These are phyloP conservation scores for Scedosporium aurantiacum DNA, from an alignment of 2,329 filamentous ascomycete species.

Conservation along the genomic window DNA sequence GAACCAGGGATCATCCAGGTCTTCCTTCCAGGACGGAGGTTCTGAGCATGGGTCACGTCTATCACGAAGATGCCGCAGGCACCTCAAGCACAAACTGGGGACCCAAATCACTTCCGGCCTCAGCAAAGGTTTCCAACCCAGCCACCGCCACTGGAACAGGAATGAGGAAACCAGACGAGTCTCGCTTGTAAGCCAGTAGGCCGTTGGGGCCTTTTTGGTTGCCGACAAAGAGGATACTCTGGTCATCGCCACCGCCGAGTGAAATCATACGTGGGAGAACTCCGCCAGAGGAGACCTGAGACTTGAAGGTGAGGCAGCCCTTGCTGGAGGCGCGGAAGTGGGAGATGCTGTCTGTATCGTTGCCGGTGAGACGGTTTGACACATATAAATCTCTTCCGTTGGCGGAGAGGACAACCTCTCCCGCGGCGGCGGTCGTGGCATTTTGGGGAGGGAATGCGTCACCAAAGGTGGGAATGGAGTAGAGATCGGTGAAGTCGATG, in stretches of 20 bases:
- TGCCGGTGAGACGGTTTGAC: constrained; percentile 37
- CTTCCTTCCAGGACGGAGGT: constrained; percentile 16
- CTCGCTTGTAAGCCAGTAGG: constrained; percentile 26
- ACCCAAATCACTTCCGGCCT: constrained; percentile 1
- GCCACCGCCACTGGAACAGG: background rate
- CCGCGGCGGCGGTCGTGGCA: constrained; percentile 25
- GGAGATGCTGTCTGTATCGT: constrained; percentile 33
- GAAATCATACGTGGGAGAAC: constrained; percentile 33
- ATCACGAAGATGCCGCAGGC: background rate
- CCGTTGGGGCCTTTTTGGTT: constrained; percentile 32
- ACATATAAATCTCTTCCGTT: constrained; percentile 36
- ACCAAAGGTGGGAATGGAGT: constrained; percentile 30
- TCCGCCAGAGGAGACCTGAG: constrained; percentile 24
- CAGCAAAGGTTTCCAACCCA: background rate
- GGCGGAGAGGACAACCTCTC: constrained; percentile 30
- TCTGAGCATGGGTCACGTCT: no score
- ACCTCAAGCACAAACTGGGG: constrained; percentile 3
- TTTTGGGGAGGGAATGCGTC: constrained; percentile 22
- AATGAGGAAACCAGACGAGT: constrained; percentile 18
- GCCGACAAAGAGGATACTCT: constrained; percentile 29
- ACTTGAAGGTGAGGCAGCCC: constrained; percentile 21
- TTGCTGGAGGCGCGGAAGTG: constrained; percentile 28
- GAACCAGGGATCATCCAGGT: constrained; percentile 55
- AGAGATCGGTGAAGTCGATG: constrained; percentile 23
- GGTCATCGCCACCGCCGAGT: constrained; percentile 19